Evolutionary conservation across 2,329 filamentous ascomycete species (phyloP).

Genomic region (Volutella citrinella): DNA sequence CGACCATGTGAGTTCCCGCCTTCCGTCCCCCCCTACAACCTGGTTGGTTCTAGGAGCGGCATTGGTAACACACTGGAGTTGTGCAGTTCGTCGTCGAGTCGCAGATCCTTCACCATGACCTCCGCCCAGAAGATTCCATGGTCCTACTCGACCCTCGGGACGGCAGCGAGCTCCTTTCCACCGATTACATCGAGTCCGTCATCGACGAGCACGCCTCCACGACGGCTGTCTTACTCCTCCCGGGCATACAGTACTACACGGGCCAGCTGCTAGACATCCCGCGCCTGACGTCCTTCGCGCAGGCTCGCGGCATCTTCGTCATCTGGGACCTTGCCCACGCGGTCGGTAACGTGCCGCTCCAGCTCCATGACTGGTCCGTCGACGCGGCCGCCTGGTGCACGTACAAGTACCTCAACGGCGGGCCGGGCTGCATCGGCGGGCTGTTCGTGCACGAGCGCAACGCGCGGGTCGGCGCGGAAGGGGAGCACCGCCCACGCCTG

Average conservation of each 20-base stretch:
- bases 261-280: constrained; percentile 79
- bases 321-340: constrained; percentile 86
- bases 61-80: constrained; percentile 7
- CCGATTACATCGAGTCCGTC: constrained; percentile 64
- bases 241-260: constrained; percentile 83
- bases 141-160: constrained; percentile 62
- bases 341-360: constrained; percentile 71
- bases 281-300: constrained; percentile 71
- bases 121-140: constrained; percentile 63
- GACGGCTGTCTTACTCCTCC: constrained; percentile 71
- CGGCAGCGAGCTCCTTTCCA: constrained; percentile 54
- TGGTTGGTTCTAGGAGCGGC: too few species aligned
- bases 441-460: constrained; percentile 75
- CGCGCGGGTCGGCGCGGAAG: constrained; percentile 44
- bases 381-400: constrained; percentile 87
- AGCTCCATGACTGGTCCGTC: constrained; percentile 78
- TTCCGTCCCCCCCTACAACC: too few species aligned
- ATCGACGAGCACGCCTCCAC: constrained; percentile 69
- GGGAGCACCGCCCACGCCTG: constrained; percentile 58
- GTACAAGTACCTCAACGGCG: constrained; percentile 85
- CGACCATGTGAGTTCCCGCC: constrained; percentile 66
- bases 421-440: constrained; percentile 73
- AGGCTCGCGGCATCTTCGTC: constrained; percentile 62
- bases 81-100: constrained; percentile 72
- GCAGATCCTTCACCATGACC: constrained; percentile 67